phyloP scores from a whole-genome alignment of 805 yeast species.

The Ogataea kodamae region DNA sequence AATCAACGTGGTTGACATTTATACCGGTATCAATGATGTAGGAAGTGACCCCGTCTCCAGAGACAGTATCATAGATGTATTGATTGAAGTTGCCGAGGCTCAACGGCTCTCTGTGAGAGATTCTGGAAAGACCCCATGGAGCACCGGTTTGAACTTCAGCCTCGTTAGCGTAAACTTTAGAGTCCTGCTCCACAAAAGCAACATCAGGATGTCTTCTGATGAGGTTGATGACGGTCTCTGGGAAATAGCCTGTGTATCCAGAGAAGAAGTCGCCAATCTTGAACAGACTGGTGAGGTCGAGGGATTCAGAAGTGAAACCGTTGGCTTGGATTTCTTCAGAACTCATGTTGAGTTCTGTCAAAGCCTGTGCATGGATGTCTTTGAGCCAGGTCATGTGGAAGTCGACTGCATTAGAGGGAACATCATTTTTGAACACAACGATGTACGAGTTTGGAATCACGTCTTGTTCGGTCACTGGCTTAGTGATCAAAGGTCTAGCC shows the following conservation, averaged over 20 bases:
- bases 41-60: constrained; percentile 81
- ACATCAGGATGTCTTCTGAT: constrained; percentile 56
- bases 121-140: constrained; percentile 93
- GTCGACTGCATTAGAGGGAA: constrained; percentile 47
- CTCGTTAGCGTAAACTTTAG: constrained; percentile 61
- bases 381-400: constrained; percentile 70
- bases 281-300: constrained; percentile 62
- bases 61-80: constrained; percentile 67
- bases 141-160: constrained; percentile 74
- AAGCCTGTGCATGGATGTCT: constrained; percentile 44
- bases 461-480: constrained; percentile 41
- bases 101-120: constrained; percentile 74
- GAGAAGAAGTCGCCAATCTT: constrained; percentile 51
- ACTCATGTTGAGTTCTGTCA: constrained; percentile 26
- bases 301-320: constrained; percentile 26
- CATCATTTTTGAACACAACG: constrained; percentile 71
- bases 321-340: constrained; percentile 19
- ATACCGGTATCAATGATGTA: constrained; percentile 91
- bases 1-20: constrained; percentile 69
- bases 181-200: constrained; percentile 66
- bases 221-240: constrained; percentile 67
- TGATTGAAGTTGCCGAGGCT: constrained; percentile 68
- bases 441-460: constrained; percentile 76
- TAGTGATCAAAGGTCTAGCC: constrained; percentile 46
- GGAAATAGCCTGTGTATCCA: constrained; percentile 87